Conservation (phyloP, 2,329 filamentous ascomycete species). For the Stemphylium beticola region DNA sequence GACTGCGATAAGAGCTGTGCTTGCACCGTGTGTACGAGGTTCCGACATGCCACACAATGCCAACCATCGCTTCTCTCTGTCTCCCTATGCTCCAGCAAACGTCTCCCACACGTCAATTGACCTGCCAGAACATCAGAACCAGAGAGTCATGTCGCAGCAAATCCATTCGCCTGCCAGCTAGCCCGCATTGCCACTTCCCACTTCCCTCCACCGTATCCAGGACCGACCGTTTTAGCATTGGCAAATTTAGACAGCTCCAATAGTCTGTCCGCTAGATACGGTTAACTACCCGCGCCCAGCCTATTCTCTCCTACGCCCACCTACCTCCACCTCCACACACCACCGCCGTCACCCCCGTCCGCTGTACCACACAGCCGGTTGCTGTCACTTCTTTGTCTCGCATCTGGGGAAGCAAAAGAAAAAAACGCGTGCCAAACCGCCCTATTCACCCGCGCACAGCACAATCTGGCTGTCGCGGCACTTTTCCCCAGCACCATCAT, state of each 20-base stretch:
- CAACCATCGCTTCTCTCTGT: background rate
- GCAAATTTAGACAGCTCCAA: slow-evolving; percentile 9
- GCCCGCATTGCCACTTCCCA: slow-evolving; percentile 1
- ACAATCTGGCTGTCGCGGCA: background rate
- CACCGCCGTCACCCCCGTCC: background rate
- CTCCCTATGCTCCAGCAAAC: background rate
- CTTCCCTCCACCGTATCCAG: slow-evolving; percentile 1
- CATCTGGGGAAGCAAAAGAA: background rate
- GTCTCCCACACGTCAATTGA: background rate
- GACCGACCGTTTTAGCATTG: background rate
- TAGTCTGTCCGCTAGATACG: slow-evolving; percentile 7
- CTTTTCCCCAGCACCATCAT: background rate
- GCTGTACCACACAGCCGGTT: background rate
- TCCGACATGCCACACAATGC: background rate
- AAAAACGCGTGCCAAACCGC: no score
- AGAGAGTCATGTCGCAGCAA: no score
- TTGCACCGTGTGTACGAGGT: no score
- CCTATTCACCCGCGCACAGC: background rate
- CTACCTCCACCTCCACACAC: background rate
- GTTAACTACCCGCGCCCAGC: background rate
- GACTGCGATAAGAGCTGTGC: background rate
- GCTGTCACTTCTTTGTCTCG: background rate
- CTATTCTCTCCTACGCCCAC: background rate
- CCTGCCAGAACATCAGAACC: no score
- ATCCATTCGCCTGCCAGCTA: background rate